These are phyloP conservation scores for Termitomyces sp. DNA, from an alignment of 768 basidiomycete species.

Conservation along the genomic window DNA sequence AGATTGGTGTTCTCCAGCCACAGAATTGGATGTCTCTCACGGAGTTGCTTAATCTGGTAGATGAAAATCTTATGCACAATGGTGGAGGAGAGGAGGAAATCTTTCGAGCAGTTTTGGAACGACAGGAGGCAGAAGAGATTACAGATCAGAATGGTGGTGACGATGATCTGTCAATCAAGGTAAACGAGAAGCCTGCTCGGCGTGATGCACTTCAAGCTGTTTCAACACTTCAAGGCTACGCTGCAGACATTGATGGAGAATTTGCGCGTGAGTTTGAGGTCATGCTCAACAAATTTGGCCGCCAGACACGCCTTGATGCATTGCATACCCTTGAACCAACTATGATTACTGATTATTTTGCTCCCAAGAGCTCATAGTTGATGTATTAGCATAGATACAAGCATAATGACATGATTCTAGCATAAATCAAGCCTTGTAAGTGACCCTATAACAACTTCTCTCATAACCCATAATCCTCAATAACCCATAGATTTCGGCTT, in stretches of 20 bases:
- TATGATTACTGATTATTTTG: not conserved
- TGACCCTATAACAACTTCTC: too few species aligned
- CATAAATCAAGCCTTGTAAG: too few species aligned
- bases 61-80: not conserved
- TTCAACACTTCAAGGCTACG: not conserved
- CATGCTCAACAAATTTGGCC: not conserved
- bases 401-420: too few species aligned
- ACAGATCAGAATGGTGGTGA: not conserved
- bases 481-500: too few species aligned
- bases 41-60: too few species aligned
- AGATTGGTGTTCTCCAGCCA: too few species aligned
- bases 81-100: too few species aligned
- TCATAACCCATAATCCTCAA: too few species aligned
- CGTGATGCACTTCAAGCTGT: conserved; percentile 5
- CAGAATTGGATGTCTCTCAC: too few species aligned
- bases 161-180: not conserved
- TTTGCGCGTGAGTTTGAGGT: conserved; percentile 8
- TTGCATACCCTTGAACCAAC: not conserved
- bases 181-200: not conserved
- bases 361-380: not conserved
- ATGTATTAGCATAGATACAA: too few species aligned
- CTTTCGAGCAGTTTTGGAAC: not conserved
- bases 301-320: conserved; percentile 4
- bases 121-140: not conserved
- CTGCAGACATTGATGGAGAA: conserved; percentile 4